Evolutionary conservation across 257 asterid species (phyloP), one percentile per base, ranked within the genome.

Genomic region (Solanum bulbocastanum): DNA sequence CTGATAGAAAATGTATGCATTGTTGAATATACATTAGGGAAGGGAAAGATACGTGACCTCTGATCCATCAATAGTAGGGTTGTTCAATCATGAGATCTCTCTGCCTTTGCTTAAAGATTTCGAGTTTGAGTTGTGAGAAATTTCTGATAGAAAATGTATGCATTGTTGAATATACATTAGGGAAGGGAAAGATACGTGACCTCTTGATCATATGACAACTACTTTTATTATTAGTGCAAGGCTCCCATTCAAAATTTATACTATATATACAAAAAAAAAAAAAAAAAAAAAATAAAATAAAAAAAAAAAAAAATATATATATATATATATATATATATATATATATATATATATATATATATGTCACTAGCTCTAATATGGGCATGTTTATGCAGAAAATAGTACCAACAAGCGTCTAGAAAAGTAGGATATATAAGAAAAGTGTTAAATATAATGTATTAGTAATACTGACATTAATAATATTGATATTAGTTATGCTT

Each of bases 51-150:
- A 13, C 2, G 0, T 16, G 27, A 72, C 2, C 1, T 72, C 2
- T 3, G n/a, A n/a, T n/a, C n/a, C n/a, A n/a, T n/a, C n/a, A n/a
- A n/a, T n/a, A n/a, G n/a, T n/a, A n/a, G n/a, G n/a, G n/a, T n/a
- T 27, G n/a, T 9, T 78, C 35, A 4, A 25, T n/a, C n/a, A n/a
- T 78, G 2, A 25, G 25, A 42, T 25, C 7, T 73, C 16, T 73
- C 49, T 36, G 22, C 2, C 25, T 10, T 1, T 16, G 27, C 4
- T 40, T 40, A 72, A 7, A 36, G 8, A 36, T 78, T 42, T 78
- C 0, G 1, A 78, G 1, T 78, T 25, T 22, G 46, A 0, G 14
- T 1, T 11, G 5, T n/a, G 8, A 0, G 0, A 42, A 42, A 2
- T 2, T 42, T 25, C 0, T 20, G 0, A 25, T 78, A 40, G 12